Evolutionary conservation across 2,329 filamentous ascomycete species (phyloP), one percentile per base, ranked within the genome.

Genomic region (Cytospora piceae): DNA sequence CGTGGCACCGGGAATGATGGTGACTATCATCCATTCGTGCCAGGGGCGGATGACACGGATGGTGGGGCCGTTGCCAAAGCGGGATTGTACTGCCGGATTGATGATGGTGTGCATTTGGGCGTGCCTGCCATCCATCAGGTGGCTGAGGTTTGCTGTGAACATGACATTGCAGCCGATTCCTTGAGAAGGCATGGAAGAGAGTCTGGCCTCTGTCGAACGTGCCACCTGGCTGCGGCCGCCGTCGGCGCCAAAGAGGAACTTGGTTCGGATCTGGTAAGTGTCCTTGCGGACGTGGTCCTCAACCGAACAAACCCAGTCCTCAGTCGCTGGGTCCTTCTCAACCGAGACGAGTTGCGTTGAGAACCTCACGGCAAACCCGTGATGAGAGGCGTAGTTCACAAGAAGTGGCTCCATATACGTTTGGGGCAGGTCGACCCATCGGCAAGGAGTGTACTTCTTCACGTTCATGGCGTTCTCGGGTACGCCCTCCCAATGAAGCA

Each of bases 221-320:
- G 62, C 65, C 17, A 67, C 58, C 46, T 54, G 63, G 31, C 65
- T 65, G 53, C 62, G 65, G 34, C 54, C 62, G 12, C 65, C 62
- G 31, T 89, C 87, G 54, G 82, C 84, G 3, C 86, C 87, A 67
- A 88, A 86, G 9, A 89, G 75, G 68, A 85, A 89, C 61, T 81
- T 82, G 0, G 84, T 81, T 11, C 77, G 76, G 49, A 89, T 79
- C 81, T 75, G 73, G 58, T 58, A 65, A 24, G 42, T 58, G 24
- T 64, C 62, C 62, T 67, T 0, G 78, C 75, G 54, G 3, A 80
- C 37, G 11, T 73, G 74, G 64, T 82, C 79, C 20, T 71, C 71
- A 2, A 82, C 59, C 2, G 68, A 69, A 61, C 68, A 70, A 1
- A 69, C 56, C 14, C 70, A 69, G 49, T 63, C 64, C 55, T 62